Percentiles rank a stretch among this genome's conserved stretches.
These are phyloP conservation scores for Zea mays DNA, from an alignment of 176 grass and related monocot genomes.

Conservation along the genomic window Zm-B73-REFERENCE-NAM-5.0 NC_050101.1:134187501-134188000, in stretches of 20 bases:
- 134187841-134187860: conserved; percentile 10
- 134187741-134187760: not conserved
- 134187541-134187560: no score
- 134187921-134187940: no score
- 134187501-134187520: no score
- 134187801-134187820: conserved; percentile 29
- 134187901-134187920: not conserved
- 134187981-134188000: not conserved
- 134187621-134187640: not conserved
- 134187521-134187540: no score
- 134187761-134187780: conserved; percentile 30
- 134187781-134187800: conserved; percentile 28
- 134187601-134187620: not conserved
- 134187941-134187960: no score
- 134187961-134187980: not conserved
- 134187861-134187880: conserved; percentile 5
- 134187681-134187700: conserved; percentile 16
- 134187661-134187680: conserved; percentile 56
- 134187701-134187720: not conserved
- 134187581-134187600: no score
- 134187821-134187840: conserved; percentile 20
- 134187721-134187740: not conserved
- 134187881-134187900: rapidly evolving
- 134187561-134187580: no score
- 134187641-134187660: conserved; percentile 49